Conservation (phyloP, 1,139 yeast species). For the Kodamaea ohmeri region DNA sequence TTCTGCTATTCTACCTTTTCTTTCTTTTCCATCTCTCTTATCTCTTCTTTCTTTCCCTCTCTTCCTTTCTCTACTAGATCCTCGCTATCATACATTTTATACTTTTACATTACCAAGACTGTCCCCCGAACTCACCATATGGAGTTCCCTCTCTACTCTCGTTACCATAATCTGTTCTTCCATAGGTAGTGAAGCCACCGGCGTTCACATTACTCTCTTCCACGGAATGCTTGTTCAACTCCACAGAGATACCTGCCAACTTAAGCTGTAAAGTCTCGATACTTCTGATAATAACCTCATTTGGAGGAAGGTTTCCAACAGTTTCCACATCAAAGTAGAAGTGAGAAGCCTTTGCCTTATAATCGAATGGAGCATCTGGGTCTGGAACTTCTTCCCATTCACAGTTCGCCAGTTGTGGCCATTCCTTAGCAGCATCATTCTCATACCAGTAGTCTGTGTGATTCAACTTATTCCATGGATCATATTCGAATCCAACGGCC, state of each 20-base stretch:
- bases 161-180: constrained; percentile 40
- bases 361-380: constrained; percentile 85
- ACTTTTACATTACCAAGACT: constrained; percentile 16
- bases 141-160: constrained; percentile 43
- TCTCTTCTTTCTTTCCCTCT: background rate
- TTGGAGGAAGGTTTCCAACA: constrained; percentile 83
- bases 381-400: constrained; percentile 97
- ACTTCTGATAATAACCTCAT: constrained; percentile 83
- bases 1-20: too few species aligned
- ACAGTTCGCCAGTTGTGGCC: constrained; percentile 88
- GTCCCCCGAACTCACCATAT: constrained; percentile 47
- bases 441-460: constrained; percentile 98
- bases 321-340: constrained; percentile 91
- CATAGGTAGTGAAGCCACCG: constrained; percentile 52
- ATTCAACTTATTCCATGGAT: constrained; percentile 97
- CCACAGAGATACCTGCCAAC: constrained; percentile 84
- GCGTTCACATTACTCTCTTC: constrained; percentile 43
- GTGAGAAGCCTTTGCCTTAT: constrained; percentile 72
- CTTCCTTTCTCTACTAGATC: background rate
- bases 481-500: constrained; percentile 97
- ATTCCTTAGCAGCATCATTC: constrained; percentile 80
- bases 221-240: constrained; percentile 62
- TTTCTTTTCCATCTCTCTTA: too few species aligned
- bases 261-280: constrained; percentile 83
- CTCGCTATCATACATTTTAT: background rate